Evolutionary conservation across 2,329 filamentous ascomycete species (phyloP).

Genomic region (Lasiodiplodia sp.): DNA sequence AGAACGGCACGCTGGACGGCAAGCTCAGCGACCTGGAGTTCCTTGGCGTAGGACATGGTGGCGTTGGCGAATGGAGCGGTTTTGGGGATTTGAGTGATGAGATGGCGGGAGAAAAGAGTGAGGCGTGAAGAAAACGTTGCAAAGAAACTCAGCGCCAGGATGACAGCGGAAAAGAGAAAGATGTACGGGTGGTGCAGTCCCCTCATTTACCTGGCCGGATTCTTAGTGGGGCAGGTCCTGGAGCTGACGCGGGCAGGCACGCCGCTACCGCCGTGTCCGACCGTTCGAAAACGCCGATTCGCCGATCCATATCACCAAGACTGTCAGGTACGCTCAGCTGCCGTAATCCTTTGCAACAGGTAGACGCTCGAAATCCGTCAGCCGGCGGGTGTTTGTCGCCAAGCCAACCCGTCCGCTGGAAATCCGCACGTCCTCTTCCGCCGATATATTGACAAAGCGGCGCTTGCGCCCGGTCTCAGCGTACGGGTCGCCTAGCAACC

Average conservation of each 20-base stretch:
- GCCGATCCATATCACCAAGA: conserved; percentile 25
- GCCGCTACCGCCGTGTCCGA: neutral
- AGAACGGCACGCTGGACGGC: conserved; percentile 84
- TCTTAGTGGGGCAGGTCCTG: conserved; percentile 30
- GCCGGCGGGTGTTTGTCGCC: neutral
- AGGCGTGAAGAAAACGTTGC: conserved; percentile 35
- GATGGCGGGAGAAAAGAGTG: conserved; percentile 29
- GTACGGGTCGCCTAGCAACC: conserved; percentile 28
- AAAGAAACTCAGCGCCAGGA: conserved; percentile 36
- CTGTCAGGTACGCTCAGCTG: neutral
- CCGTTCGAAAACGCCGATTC: conserved; percentile 27
- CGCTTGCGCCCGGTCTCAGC: conserved; percentile 3
- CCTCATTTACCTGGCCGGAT: conserved; percentile 28
- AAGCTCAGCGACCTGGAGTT: conserved; percentile 83
- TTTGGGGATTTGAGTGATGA: conserved; percentile 31
- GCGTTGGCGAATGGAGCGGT: conserved; percentile 33
- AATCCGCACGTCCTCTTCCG: neutral
- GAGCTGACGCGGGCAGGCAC: conserved; percentile 24
- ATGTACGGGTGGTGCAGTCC: conserved; percentile 33
- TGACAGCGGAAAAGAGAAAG: conserved; percentile 40
- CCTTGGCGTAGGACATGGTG: conserved; percentile 69
- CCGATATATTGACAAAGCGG: conserved; percentile 25
- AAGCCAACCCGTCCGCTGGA: neutral
- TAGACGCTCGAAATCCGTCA: neutral
- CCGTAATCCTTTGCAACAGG: neutral